These are phyloP conservation scores for Boletus rufocinnamomeus DNA, from an alignment of 768 basidiomycete genomes.

Conservation along the genomic window DNA sequence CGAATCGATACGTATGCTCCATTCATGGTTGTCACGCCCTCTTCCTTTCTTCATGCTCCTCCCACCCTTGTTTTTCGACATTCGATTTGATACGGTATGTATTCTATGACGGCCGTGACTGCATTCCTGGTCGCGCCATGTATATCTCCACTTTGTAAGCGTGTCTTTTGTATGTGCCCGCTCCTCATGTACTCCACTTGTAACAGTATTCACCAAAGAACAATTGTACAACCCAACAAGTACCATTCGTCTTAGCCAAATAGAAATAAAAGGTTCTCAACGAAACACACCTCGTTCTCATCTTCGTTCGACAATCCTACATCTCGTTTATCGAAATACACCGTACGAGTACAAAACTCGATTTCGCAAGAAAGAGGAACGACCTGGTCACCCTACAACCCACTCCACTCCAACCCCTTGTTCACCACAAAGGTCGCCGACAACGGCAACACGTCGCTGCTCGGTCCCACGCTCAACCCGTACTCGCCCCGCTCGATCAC, in stretches of 20 bases:
- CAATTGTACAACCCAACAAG: not conserved
- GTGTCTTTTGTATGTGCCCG: not conserved
- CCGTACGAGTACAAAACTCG: not conserved
- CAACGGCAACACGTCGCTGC: constrained; percentile 40
- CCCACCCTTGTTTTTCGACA: not conserved
- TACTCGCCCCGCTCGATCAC: constrained; percentile 53
- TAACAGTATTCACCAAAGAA: not conserved
- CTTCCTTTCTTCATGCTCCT: not conserved
- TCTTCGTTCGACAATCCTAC: not conserved
- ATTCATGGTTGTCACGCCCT: not conserved
- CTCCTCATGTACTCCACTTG: not conserved
- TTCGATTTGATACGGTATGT: constrained; percentile 9
- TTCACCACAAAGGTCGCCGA: constrained; percentile 31
- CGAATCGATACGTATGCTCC: not conserved
- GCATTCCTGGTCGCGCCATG: not conserved
- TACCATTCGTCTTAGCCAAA: not conserved
- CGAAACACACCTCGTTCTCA: not conserved
- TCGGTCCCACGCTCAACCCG: constrained; percentile 47
- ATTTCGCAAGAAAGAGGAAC: not conserved
- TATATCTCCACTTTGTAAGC: not conserved
- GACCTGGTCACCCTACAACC: constrained; percentile 44
- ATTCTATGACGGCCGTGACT: not conserved
- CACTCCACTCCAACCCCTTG: constrained; percentile 68
- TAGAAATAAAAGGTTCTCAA: too few relatives aligned
- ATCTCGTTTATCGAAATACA: not conserved